A percentile compares a stretch with the other conserved stretches of the same genome.
Conservation (phyloP, 2,329 filamentous ascomycete species). For the Ilyonectria mors-panacis region DNA sequence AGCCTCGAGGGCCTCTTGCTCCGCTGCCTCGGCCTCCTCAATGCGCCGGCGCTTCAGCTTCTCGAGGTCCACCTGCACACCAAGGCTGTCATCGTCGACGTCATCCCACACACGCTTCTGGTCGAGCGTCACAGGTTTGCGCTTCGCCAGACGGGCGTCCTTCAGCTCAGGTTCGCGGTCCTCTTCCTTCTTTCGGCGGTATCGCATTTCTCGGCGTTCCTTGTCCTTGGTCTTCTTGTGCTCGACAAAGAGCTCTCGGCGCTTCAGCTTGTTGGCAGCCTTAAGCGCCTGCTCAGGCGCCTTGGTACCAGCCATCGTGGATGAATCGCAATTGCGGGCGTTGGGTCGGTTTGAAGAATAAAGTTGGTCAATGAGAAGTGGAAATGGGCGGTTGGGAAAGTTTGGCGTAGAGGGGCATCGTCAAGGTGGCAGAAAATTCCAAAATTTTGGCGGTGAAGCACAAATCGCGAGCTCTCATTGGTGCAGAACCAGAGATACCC, state of each 20-base stretch:
- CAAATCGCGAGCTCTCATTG: slow-evolving; percentile 39
- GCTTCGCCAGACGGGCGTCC: slow-evolving; percentile 80
- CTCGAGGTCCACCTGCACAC: slow-evolving; percentile 70
- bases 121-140: slow-evolving; percentile 86
- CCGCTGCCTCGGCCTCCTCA: slow-evolving; percentile 67
- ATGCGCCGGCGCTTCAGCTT: slow-evolving; percentile 71
- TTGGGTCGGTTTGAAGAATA: slow-evolving; percentile 7
- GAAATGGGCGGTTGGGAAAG: slow-evolving; percentile 27
- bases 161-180: slow-evolving; percentile 84
- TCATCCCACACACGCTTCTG: slow-evolving; percentile 93
- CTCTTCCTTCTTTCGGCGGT: slow-evolving; percentile 87
- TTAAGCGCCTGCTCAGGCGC: slow-evolving; percentile 58
- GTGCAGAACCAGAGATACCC: slow-evolving; percentile 7
- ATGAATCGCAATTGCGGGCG: slow-evolving; percentile 15
- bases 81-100: slow-evolving; percentile 73
- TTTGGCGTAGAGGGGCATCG: slow-evolving; percentile 39
- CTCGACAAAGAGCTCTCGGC: slow-evolving; percentile 83
- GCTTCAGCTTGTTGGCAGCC: slow-evolving; percentile 82
- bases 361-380: slow-evolving; percentile 17
- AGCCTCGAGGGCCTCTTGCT: slow-evolving; percentile 63
- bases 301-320: slow-evolving; percentile 54
- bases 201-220: slow-evolving; percentile 81
- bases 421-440: slow-evolving; percentile 51
- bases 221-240: slow-evolving; percentile 84
- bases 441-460: slow-evolving; percentile 58